Percentiles rank a stretch among this genome's conserved stretches.
Evolutionary conservation across 345 rosid genomes (phyloP).

Genomic region (Passiflora organensis): DNA sequence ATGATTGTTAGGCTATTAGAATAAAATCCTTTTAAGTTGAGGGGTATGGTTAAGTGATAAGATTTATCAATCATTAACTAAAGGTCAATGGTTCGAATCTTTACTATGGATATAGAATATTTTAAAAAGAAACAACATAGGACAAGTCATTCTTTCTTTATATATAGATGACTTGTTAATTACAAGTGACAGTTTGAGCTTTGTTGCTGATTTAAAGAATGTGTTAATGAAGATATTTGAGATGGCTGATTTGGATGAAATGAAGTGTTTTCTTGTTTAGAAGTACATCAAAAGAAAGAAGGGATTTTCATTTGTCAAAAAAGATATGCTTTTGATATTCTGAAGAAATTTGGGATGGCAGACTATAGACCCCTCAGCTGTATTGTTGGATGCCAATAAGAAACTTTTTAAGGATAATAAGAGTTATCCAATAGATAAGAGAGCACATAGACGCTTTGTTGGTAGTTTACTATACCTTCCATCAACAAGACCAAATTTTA

Average conservation of each 20-base stretch:
- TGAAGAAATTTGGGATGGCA: neutral
- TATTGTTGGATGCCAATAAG: neutral
- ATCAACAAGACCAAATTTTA: neutral
- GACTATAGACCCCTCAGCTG: neutral
- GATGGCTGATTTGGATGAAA: neutral
- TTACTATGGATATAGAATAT: too few relatives aligned
- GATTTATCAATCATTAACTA: too few relatives aligned
- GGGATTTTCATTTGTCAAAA: neutral
- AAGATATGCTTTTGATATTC: neutral
- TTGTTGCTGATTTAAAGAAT: neutral
- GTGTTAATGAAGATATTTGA: neutral
- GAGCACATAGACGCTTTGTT: neutral
- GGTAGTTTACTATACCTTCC: neutral
- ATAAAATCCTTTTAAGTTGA: too few relatives aligned
- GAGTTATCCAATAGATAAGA: neutral
- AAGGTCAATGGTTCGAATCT: too few relatives aligned
- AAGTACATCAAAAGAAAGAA: neutral
- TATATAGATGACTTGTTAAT: conserved; percentile 1
- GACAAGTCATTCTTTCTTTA: too few relatives aligned
- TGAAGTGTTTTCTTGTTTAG: neutral
- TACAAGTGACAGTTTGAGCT: neutral
- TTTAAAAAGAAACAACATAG: neutral
- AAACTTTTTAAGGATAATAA: conserved; percentile 1
- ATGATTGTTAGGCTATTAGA: too few relatives aligned
- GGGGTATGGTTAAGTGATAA: too few relatives aligned